Evolutionary conservation across 257 asterid genomes (phyloP), one percentile per base, ranked within the genome.

Genomic region (Rehmannia glutinosa): DNA sequence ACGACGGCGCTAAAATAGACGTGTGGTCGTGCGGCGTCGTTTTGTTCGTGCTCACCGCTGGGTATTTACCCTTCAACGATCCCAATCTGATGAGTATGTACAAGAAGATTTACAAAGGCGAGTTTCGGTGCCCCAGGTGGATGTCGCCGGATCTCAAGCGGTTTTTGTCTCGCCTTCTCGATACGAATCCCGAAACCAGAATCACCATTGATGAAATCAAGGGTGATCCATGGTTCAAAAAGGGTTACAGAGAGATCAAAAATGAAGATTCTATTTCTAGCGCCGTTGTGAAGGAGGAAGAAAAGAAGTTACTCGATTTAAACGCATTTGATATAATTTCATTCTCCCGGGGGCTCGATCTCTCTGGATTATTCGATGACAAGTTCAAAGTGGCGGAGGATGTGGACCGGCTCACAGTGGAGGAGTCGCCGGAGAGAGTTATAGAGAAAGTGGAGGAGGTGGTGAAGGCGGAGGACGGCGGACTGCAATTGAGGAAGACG

Each of bases 291-390:
- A 73, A 69, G 46, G 86, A 74, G 43, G 93, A 83, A 6, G 87
- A 73, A n/a, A 72, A 52, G 11, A 65, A 76, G 35, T 16, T 55
- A 71, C 75, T 39, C 55, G 71, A 58, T 62, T 43, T 86, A 72
- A 93, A 86, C 74, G 97, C 99, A 1, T 93, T 93, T 10, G 96
- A 88, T 30, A 72, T 90, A 0, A 93, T 93, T 17, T 90, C 96
- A 0, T 86, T 93, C 78, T 88, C 96, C 0, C 72, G 87, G 0
- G 99, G 97, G 5, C 73, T 93, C 46, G 82, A 93, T 59, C 83
- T 93, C 1, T 75, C 90, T 1, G 92, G 90, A 1, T 36, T 93
- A 81, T 82, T 93, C 80, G 79, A 83, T 1, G 66, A 77, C 0
- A 65, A 76, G 16, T 58, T n/a, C 45, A 46, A 39, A 19, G 50